Evolutionary conservation across 768 basidiomycete species (phyloP), one percentile per base, ranked within the genome.

Genomic region (Lactarius pseudohatsudake): DNA sequence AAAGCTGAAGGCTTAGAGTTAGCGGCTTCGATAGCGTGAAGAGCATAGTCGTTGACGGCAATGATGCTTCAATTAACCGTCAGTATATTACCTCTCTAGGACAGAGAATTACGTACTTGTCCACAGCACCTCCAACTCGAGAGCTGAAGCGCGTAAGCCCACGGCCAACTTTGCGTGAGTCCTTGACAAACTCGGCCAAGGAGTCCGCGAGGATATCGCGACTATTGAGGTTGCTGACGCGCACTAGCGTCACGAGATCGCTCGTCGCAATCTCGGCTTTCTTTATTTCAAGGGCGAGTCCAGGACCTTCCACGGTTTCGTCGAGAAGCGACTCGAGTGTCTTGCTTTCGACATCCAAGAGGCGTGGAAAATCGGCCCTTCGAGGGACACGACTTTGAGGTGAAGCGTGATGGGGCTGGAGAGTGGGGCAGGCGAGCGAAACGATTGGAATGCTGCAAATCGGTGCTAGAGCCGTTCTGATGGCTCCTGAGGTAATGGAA

Each of bases 231-330:
- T 87, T 78, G 74, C 91, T 92, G 66, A 82, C 76, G 18, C 80
- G 81, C 18, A 92, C 86, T 34, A 90, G 79, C 6, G 84, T 81
- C 16, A 84, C 77, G 60, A 93, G 79, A 72, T 93, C 91, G 28
- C 75, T 78, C 1, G 87, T 89, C 16, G 90, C 91, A 83, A 92
- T 86, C 70, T 92, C 87, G 16, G 89, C 86, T 74, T 86, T 87
- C 76, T 90, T 86, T 69, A 93, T 83, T 63, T 90, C 84, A 54
- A 90, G 72, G 5, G 88, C 84, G 43, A 93, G 73, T 6, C 80
- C 80, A 0, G 87, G 84, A 0, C 85, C 83, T 2, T 87, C 85
- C 0, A 82, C 79, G 0, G 86, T 79, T 56, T 86, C 84, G 57
- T 84, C 85, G 30, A 88, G 74, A 20, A 92, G 75, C 69, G 89